These are phyloP conservation scores for Leptosphaerulina australis DNA, from an alignment of 2,329 filamentous ascomycete genomes.

Conservation along the genomic window DNA sequence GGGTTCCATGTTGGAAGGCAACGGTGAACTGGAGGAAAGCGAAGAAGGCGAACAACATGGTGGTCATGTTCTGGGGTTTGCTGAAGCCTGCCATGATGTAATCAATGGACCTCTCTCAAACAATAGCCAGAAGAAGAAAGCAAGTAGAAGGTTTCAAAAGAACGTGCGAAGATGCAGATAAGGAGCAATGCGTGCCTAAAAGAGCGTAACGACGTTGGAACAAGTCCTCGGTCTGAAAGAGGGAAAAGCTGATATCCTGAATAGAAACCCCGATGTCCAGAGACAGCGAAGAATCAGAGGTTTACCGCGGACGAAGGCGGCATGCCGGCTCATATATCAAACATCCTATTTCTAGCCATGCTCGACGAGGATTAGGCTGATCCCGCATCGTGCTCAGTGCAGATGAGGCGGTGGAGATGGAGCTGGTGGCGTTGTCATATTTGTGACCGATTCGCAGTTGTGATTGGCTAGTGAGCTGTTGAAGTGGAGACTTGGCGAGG, in stretches of 20 bases:
- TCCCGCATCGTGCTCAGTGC: constrained; percentile 10
- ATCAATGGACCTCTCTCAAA: constrained; percentile 18
- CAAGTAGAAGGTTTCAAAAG: no score
- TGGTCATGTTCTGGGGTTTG: constrained; percentile 42
- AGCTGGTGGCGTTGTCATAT: constrained; percentile 25
- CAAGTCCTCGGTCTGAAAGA: constrained; percentile 36
- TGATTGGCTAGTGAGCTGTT: constrained; percentile 29
- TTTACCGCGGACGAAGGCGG: constrained; percentile 36
- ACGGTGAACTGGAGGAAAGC: constrained; percentile 42
- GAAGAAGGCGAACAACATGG: constrained; percentile 43
- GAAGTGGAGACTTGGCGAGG: constrained; percentile 23
- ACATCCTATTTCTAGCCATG: constrained; percentile 30
- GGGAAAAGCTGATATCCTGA: constrained; percentile 24
- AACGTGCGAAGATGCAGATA: constrained; percentile 18
- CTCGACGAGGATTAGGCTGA: constrained; percentile 24
- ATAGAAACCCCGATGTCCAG: constrained; percentile 37
- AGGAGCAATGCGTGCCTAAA: constrained; percentile 31
- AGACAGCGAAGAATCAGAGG: constrained; percentile 39
- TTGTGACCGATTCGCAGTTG: constrained; percentile 4
- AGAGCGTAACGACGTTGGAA: constrained; percentile 45
- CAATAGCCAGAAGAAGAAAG: constrained; percentile 17
- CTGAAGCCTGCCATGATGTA: constrained; percentile 43
- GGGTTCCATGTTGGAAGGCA: constrained; percentile 35
- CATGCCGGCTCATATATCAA: constrained; percentile 42
- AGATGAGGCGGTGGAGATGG: constrained; percentile 32